Conservation (phyloP, 176 grass and related monocot genomes). For the Tillandsia leiboldiana region DNA sequence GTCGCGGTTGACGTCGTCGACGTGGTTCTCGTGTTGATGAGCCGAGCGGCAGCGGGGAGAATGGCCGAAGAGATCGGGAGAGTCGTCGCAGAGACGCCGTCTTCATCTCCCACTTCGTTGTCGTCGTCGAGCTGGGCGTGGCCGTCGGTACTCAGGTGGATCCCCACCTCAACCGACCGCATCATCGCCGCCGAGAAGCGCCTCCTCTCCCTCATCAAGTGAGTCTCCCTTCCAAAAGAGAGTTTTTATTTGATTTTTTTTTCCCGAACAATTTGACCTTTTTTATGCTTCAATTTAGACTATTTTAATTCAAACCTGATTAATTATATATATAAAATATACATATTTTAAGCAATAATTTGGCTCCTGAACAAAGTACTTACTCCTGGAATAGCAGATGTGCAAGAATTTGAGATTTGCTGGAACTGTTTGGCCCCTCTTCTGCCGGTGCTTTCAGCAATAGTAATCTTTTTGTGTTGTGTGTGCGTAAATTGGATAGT, state of each 20-base stretch:
- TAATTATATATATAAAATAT: too few relatives aligned
- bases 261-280: background rate
- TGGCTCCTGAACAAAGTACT: too few relatives aligned
- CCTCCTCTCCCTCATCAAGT: conserved; percentile 77
- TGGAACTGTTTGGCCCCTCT: too few relatives aligned
- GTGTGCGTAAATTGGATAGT: too few relatives aligned
- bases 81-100: conserved; percentile 13
- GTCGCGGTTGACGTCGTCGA: too few relatives aligned
- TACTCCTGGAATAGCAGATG: too few relatives aligned
- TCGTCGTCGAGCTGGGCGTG: conserved; percentile 49
- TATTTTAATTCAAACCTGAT: too few relatives aligned
- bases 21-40: conserved; percentile 18
- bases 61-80: conserved; percentile 42
- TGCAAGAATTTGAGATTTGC: too few relatives aligned
- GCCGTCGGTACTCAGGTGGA: conserved; percentile 69
- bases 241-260: background rate
- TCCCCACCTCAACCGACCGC: conserved; percentile 88
- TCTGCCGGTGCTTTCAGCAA: too few relatives aligned
- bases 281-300: too few relatives aligned
- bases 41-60: conserved; percentile 16
- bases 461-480: too few relatives aligned
- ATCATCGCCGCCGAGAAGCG: conserved; percentile 95
- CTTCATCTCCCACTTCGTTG: conserved; percentile 14
- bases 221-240: background rate
- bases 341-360: too few relatives aligned